Evolutionary conservation across 2,329 filamentous ascomycete species (phyloP).

Genomic region (Curvularia eragrostidis): DNA sequence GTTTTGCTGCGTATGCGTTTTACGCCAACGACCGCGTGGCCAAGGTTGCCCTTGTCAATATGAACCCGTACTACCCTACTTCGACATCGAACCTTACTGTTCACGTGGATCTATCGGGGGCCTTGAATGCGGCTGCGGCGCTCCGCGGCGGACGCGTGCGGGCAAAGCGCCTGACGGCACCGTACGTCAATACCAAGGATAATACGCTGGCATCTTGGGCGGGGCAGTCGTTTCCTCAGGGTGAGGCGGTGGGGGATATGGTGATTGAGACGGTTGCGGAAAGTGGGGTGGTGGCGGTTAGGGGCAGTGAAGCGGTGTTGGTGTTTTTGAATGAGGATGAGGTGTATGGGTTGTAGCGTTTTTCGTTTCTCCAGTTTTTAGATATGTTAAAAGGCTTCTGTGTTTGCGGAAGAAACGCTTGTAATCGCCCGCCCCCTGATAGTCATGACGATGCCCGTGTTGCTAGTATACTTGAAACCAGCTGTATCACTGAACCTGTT

Average conservation of each 20-base stretch:
- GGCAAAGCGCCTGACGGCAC: constrained; percentile 9
- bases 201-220: constrained; percentile 12
- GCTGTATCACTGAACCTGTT: background rate
- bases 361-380: background rate
- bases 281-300: constrained; percentile 2
- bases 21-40: constrained; percentile 13
- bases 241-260: constrained; percentile 8
- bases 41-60: constrained; percentile 17
- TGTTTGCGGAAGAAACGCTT: background rate
- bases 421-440: background rate
- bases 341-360: constrained; percentile 10
- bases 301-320: constrained; percentile 17
- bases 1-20: constrained; percentile 18
- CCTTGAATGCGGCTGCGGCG: background rate
- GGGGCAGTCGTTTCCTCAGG: constrained; percentile 15
- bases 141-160: background rate
- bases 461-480: background rate
- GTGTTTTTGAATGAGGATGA: constrained; percentile 11
- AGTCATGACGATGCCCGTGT: background rate
- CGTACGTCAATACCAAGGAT: constrained; percentile 10
- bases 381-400: no score
- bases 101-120: background rate
- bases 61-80: constrained; percentile 18
- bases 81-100: constrained; percentile 7
- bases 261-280: constrained; percentile 10